Percentiles rank a stretch among this genome's conserved stretches.
Evolutionary conservation across 345 rosid species (phyloP).

Genomic region (Excoecaria agallocha): DNA sequence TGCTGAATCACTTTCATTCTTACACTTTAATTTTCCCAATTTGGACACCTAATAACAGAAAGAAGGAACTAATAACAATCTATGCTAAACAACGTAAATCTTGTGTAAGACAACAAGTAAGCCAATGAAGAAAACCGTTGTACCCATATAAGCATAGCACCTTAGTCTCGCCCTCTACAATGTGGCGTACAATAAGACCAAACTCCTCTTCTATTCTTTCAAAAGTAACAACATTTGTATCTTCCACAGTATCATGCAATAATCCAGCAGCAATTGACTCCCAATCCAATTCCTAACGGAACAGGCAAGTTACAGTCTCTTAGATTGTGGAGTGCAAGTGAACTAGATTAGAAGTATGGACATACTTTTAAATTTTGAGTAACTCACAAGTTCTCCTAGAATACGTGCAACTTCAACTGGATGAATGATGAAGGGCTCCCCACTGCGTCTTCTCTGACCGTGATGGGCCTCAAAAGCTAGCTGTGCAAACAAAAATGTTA

Average conservation of each 20-base stretch:
- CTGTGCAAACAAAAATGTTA: slow-evolving; percentile 47
- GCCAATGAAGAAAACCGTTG: slow-evolving; percentile 8
- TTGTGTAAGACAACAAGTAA: slow-evolving; percentile 7
- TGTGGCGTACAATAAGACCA: slow-evolving; percentile 84
- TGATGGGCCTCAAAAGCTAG: slow-evolving; percentile 95
- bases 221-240: slow-evolving; percentile 86
- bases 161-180: slow-evolving; percentile 99
- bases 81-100: slow-evolving; percentile 9
- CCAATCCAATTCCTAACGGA: slow-evolving; percentile 90
- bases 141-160: slow-evolving; percentile 38
- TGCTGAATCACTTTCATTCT: slow-evolving; percentile 62
- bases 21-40: slow-evolving; percentile 86
- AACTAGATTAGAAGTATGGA: slow-evolving; percentile 7
- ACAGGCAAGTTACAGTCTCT: slow-evolving; percentile 24
- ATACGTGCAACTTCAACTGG: slow-evolving; percentile 98
- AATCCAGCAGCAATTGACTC: slow-evolving; percentile 96
- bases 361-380: slow-evolving; percentile 14
- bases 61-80: slow-evolving; percentile 4
- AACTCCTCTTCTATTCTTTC: slow-evolving; percentile 89
- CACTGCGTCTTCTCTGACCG: slow-evolving; percentile 97
- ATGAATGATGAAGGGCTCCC: slow-evolving; percentile 96
- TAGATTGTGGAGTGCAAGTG: slow-evolving; percentile 20
- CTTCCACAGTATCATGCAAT: slow-evolving; percentile 97
- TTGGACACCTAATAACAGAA: slow-evolving; percentile 69
- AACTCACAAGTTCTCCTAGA: slow-evolving; percentile 95